phyloP scores from a whole-genome alignment of 2,329 filamentous ascomycete species.

The Xylaria sp. region DNA sequence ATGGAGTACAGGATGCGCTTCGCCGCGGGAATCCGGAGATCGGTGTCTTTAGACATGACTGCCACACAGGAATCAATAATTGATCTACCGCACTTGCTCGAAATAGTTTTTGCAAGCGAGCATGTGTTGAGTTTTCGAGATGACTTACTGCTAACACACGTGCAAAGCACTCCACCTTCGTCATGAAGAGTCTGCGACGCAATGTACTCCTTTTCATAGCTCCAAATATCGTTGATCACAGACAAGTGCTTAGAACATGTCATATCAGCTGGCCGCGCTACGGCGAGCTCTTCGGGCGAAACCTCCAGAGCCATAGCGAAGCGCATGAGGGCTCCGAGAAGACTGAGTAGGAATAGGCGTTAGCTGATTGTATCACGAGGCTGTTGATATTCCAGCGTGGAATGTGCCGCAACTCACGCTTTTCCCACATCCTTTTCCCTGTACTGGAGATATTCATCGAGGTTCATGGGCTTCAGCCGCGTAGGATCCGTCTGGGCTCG shows the following conservation, averaged over 20 bases:
- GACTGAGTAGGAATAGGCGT: slow-evolving; percentile 35
- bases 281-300: slow-evolving; percentile 43
- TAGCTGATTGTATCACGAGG: neutral
- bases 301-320: slow-evolving; percentile 52
- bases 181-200: slow-evolving; percentile 38
- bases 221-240: slow-evolving; percentile 46
- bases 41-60: slow-evolving; percentile 22
- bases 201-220: slow-evolving; percentile 43
- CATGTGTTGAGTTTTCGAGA: neutral
- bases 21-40: slow-evolving; percentile 16
- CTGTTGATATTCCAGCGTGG: no score
- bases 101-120: neutral
- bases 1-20: slow-evolving; percentile 50
- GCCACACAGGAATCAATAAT: neutral
- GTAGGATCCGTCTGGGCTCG: slow-evolving; percentile 53
- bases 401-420: slow-evolving; percentile 45
- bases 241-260: slow-evolving; percentile 54
- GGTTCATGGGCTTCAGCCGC: slow-evolving; percentile 43
- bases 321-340: slow-evolving; percentile 52
- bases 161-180: slow-evolving; percentile 49
- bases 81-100: neutral
- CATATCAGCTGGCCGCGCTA: slow-evolving; percentile 46
- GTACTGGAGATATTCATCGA: slow-evolving; percentile 53
- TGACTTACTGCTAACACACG: slow-evolving; percentile 40
- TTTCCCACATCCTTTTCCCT: slow-evolving; percentile 55